Evolutionary conservation across 305 asterid genomes (phyloP).

Genomic region (Fraxinus dipetala): DNA sequence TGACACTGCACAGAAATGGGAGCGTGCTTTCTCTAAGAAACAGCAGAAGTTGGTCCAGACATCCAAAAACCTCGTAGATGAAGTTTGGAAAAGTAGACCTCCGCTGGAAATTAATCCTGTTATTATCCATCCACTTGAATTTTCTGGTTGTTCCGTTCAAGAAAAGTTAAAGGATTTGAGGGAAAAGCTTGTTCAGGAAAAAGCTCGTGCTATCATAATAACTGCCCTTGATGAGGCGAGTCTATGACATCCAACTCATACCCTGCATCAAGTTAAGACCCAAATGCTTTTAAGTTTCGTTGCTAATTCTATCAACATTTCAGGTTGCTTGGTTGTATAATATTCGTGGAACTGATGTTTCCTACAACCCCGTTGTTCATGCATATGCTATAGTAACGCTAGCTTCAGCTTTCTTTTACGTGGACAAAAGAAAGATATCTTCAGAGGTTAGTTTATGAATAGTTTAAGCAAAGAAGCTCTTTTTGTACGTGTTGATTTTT

Average conservation of each 20-base stretch:
- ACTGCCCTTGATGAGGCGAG: constrained; percentile 83
- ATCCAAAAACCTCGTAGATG: constrained; percentile 70
- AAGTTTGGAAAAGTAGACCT: constrained; percentile 86
- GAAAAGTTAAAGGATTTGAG: constrained; percentile 80
- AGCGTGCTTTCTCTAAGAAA: constrained; percentile 62
- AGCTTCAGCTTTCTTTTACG: constrained; percentile 72
- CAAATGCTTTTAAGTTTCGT: neutral
- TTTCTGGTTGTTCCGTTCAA: constrained; percentile 73
- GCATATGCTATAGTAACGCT: constrained; percentile 81
- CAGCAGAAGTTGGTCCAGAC: constrained; percentile 73
- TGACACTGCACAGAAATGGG: constrained; percentile 85
- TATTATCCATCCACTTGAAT: constrained; percentile 63
- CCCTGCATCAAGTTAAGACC: neutral
- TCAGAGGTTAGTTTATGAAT: constrained; percentile 60
- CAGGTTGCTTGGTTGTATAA: constrained; percentile 96
- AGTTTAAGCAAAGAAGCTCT: neutral
- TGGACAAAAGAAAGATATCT: constrained; percentile 70
- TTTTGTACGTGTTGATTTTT: constrained; percentile 5
- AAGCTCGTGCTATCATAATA: constrained; percentile 64
- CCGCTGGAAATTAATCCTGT: constrained; percentile 65
- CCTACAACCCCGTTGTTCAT: constrained; percentile 82
- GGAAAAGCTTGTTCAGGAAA: constrained; percentile 64
- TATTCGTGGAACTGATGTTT: constrained; percentile 81
- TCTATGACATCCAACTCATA: constrained; percentile 14
- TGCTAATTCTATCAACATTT: constrained; percentile 20